Evolutionary conservation across 2,329 filamentous ascomycete genomes (phyloP).

Genomic region (Cytospora paraplurivora): DNA sequence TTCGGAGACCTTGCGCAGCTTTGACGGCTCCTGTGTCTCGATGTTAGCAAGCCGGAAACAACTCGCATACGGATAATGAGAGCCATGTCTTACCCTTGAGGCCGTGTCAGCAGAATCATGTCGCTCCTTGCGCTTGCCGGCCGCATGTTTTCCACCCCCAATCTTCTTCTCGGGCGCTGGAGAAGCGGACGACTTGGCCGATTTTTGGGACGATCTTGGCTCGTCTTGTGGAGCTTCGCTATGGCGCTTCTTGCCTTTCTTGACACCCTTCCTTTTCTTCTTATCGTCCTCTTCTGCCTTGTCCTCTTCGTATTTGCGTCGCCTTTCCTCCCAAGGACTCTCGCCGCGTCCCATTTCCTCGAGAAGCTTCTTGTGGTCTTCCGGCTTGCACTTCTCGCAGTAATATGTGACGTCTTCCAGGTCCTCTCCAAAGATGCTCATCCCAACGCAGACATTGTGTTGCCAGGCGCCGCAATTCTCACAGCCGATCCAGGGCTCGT

Average conservation of each 20-base stretch:
- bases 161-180: slow-evolving; percentile 48
- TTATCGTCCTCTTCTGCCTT: slow-evolving; percentile 61
- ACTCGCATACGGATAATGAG: background rate
- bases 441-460: slow-evolving; percentile 93
- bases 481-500: slow-evolving; percentile 93
- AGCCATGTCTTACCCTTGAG: slow-evolving; percentile 47
- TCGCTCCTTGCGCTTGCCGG: slow-evolving; percentile 58
- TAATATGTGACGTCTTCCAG: slow-evolving; percentile 78
- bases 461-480: slow-evolving; percentile 94
- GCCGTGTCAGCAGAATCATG: slow-evolving; percentile 58
- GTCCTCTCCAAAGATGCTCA: slow-evolving; percentile 76
- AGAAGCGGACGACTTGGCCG: slow-evolving; percentile 40
- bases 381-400: slow-evolving; percentile 86
- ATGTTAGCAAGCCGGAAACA: background rate
- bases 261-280: slow-evolving; percentile 59
- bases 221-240: slow-evolving; percentile 62
- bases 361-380: slow-evolving; percentile 79
- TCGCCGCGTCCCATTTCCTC: slow-evolving; percentile 78
- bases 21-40: slow-evolving; percentile 45
- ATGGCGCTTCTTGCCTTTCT: slow-evolving; percentile 65
- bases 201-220: slow-evolving; percentile 41
- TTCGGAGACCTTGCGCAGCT: slow-evolving; percentile 59
- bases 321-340: slow-evolving; percentile 79
- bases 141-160: slow-evolving; percentile 40
- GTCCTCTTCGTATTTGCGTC: slow-evolving; percentile 64